phyloP scores from a whole-genome alignment of 176 grass and related monocot genomes.

The Oryza punctata region DNA sequence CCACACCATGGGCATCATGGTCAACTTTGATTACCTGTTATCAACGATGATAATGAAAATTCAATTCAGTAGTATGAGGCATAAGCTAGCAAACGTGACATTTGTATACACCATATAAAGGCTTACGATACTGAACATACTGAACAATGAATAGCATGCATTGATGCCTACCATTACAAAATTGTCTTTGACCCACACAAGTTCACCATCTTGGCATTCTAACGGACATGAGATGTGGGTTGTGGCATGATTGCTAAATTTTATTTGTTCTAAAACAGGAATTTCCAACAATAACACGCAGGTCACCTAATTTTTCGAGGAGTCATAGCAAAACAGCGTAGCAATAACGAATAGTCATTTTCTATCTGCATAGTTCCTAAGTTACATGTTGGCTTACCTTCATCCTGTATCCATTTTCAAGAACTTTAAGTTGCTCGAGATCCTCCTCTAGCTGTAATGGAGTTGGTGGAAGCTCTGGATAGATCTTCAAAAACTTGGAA shows the following conservation, averaged over 20 bases:
- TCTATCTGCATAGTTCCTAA: background rate
- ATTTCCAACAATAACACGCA: background rate
- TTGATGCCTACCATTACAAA: background rate
- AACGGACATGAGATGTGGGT: background rate
- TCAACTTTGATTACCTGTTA: conserved; percentile 96
- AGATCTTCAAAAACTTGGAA: conserved; percentile 90
- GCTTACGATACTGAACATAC: background rate
- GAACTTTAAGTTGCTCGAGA: conserved; percentile 96
- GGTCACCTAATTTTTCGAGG: background rate
- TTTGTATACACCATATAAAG: background rate
- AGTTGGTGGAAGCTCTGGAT: conserved; percentile 70
- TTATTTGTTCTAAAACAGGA: background rate
- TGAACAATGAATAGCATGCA: background rate
- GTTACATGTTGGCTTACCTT: conserved; percentile 65
- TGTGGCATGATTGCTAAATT: background rate
- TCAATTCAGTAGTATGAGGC: background rate
- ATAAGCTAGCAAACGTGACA: background rate
- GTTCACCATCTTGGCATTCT: background rate
- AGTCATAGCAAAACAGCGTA: background rate
- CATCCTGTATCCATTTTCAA: conserved; percentile 94
- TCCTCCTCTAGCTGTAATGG: conserved; percentile 92
- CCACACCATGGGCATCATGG: conserved; percentile 94
- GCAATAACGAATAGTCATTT: background rate
- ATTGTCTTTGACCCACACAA: background rate
- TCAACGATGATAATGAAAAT: conserved; percentile 2